Conservation (phyloP, 176 grass and related monocot species). For the Oryza officinalis region DNA sequence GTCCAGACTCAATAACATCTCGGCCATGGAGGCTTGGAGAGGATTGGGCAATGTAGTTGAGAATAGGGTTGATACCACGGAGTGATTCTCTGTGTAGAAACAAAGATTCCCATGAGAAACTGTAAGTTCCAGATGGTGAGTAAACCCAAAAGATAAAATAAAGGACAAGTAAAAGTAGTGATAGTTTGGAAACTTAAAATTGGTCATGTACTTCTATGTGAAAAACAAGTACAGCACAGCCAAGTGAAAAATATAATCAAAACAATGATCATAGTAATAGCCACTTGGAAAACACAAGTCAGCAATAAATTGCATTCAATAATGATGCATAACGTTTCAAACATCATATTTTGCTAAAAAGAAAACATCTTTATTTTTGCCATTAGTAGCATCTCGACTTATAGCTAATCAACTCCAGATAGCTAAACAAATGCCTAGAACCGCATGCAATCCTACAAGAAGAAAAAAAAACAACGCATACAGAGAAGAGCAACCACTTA, state of each 20-base stretch:
- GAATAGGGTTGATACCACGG: slow-evolving; percentile 59
- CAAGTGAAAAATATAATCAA: slow-evolving; percentile 6
- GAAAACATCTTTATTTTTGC: neutral
- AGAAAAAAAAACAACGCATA: neutral
- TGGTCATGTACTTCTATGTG: too few relatives aligned
- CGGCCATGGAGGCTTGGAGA: slow-evolving; percentile 52
- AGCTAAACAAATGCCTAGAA: neutral
- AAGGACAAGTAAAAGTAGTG: neutral
- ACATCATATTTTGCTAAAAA: neutral
- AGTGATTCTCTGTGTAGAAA: slow-evolving; percentile 45
- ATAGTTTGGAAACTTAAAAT: slow-evolving; percentile 9
- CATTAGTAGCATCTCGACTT: neutral
- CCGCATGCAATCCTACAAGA: too few relatives aligned
- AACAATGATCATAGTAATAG: neutral
- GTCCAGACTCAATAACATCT: slow-evolving; percentile 51
- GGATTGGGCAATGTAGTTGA: slow-evolving; percentile 55
- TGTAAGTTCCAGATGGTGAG: neutral
- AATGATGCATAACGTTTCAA: neutral
- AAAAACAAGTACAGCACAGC: neutral
- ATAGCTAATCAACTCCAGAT: neutral
- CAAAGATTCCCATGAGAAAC: slow-evolving; percentile 6
- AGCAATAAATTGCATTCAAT: neutral
- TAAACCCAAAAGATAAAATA: slow-evolving; percentile 12
- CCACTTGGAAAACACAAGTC: neutral
- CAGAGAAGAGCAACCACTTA: slow-evolving; percentile 7